Evolutionary conservation across 257 asterid species (phyloP).

Genomic region (Asclepias syriaca): DNA sequence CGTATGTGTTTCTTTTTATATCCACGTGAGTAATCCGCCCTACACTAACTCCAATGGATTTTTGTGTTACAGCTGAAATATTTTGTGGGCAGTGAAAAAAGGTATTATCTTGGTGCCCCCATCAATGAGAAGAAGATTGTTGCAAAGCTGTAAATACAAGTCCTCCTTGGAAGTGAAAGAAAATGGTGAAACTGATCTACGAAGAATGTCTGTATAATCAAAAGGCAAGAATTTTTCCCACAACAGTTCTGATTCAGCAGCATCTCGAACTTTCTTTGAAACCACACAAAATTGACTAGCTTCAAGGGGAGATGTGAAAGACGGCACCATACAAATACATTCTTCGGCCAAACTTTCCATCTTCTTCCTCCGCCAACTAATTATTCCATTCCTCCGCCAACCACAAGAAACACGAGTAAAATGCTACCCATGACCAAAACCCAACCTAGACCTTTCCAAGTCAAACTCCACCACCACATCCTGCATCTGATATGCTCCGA

Average conservation of each 20-base stretch:
- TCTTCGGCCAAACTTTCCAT: conserved; percentile 49
- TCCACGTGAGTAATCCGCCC: no score
- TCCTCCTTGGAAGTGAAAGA: conserved; percentile 48
- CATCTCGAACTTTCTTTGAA: conserved; percentile 31
- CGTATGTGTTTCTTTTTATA: no score
- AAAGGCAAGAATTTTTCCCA: conserved; percentile 65
- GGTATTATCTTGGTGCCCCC: conserved; percentile 53
- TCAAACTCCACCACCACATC: no score
- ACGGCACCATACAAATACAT: conserved; percentile 39
- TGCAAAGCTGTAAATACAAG: conserved; percentile 43
- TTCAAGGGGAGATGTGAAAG: conserved; percentile 46
- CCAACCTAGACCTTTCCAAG: no score
- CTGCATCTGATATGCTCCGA: no score
- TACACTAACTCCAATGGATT: no score
- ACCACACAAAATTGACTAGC: conserved; percentile 41
- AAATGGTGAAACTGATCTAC: conserved; percentile 27
- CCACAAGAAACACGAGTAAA: no score
- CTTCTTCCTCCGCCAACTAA: neutral
- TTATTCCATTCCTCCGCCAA: neutral
- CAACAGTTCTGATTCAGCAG: conserved; percentile 44
- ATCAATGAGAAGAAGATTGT: conserved; percentile 55
- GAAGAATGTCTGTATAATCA: conserved; percentile 43
- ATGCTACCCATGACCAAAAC: no score
- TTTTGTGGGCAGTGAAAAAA: no score
- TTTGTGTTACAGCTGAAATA: no score